These are phyloP conservation scores for Paraphaeosphaeria minitans DNA, from an alignment of 2,329 filamentous ascomycete genomes.

Conservation along the genomic window DNA sequence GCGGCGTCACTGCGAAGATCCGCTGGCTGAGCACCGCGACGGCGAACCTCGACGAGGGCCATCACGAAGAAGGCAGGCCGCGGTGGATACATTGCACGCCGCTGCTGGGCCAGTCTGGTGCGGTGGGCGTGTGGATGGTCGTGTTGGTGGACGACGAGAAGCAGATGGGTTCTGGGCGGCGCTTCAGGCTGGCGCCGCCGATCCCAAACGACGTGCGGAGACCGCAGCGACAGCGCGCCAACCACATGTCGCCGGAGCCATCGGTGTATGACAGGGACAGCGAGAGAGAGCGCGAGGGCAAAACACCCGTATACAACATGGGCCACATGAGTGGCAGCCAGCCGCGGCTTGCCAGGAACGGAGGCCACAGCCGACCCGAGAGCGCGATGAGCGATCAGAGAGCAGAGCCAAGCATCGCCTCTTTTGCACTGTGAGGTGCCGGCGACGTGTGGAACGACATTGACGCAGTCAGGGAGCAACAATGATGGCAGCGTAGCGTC, in stretches of 20 bases:
- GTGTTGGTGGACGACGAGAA: conserved; percentile 68
- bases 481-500: background rate
- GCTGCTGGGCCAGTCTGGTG: conserved; percentile 67
- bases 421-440: conserved; percentile 20
- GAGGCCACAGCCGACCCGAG: conserved; percentile 9
- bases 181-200: conserved; percentile 41
- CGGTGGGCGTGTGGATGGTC: conserved; percentile 79
- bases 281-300: conserved; percentile 12
- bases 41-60: conserved; percentile 44
- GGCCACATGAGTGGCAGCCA: conserved; percentile 4
- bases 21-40: conserved; percentile 62
- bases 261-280: conserved; percentile 4
- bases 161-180: conserved; percentile 20
- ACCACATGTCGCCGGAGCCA: background rate
- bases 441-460: background rate
- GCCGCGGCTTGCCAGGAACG: conserved; percentile 9
- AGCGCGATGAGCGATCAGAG: conserved; percentile 17
- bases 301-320: background rate
- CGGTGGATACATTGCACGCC: conserved; percentile 82
- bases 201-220: conserved; percentile 32
- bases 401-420: conserved; percentile 19
- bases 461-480: conserved; percentile 2
- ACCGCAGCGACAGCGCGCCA: background rate
- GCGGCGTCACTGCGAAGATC: conserved; percentile 75
- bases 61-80: conserved; percentile 62